phyloP scores from a whole-genome alignment of 768 basidiomycete species.

The Leccinum broughii region DNA sequence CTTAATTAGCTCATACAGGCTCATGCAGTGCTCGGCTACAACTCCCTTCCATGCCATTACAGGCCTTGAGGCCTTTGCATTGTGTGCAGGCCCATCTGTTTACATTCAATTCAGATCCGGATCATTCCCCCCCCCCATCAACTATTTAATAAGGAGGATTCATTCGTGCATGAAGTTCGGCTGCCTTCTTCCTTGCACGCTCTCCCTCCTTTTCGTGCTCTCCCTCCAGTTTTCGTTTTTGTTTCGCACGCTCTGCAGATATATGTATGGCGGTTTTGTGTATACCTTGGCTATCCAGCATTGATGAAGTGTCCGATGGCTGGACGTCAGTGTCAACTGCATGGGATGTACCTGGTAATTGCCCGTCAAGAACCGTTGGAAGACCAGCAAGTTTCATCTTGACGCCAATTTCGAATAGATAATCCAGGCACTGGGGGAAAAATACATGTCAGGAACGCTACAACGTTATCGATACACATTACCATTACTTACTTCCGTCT shows the following conservation, averaged over 20 bases:
- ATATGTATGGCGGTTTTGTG: no score
- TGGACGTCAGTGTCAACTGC: no score
- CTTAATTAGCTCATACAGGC: constrained; percentile 5
- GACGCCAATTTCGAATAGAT: constrained; percentile 85
- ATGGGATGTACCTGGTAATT: no score
- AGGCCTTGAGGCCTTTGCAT: neutral
- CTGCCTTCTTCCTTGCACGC: no score
- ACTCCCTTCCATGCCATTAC: neutral
- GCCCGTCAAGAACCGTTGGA: constrained; percentile 40
- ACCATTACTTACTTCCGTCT: constrained; percentile 61
- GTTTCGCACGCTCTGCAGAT: no score
- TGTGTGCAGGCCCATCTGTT: neutral
- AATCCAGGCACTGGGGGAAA: constrained; percentile 72
- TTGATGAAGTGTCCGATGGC: no score
- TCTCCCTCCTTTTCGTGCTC: no score
- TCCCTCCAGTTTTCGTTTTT: no score
- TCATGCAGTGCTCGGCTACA: constrained; percentile 2
- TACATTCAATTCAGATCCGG: constrained; percentile 1
- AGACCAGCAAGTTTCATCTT: constrained; percentile 73
- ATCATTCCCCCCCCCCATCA: neutral
- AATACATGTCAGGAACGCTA: neutral
- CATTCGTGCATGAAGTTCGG: no score
- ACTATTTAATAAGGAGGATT: constrained; percentile 6
- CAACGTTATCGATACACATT: neutral
- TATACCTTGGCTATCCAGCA: no score